phyloP scores from a whole-genome alignment of 2,329 filamentous ascomycete species.

The Talaromyces albobiverticillius region DNA sequence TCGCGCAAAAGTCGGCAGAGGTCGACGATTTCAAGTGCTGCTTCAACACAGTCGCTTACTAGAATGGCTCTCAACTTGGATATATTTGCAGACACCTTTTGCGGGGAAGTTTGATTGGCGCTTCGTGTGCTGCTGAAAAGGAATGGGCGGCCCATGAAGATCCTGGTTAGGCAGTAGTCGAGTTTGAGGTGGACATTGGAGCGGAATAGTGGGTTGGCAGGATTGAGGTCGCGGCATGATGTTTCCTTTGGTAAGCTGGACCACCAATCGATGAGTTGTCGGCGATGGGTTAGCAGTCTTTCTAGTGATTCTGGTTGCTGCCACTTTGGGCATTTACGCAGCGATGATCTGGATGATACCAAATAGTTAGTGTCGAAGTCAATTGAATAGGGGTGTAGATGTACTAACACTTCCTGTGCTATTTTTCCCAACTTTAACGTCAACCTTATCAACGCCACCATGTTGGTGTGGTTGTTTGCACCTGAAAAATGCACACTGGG shows the following conservation, averaged over 20 bases:
- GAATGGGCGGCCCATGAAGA: slow-evolving; percentile 55
- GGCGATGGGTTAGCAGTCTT: slow-evolving; percentile 36
- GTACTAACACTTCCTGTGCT: slow-evolving; percentile 39
- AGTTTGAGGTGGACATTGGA: slow-evolving; percentile 52
- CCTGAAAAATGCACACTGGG: slow-evolving; percentile 35
- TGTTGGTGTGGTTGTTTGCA: slow-evolving; percentile 44
- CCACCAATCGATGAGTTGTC: slow-evolving; percentile 44
- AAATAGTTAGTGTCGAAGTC: slow-evolving; percentile 21
- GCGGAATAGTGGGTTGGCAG: slow-evolving; percentile 43
- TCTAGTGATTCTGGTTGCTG: slow-evolving; percentile 42
- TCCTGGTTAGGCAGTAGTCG: slow-evolving; percentile 53
- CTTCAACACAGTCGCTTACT: slow-evolving; percentile 54
- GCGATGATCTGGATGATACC: slow-evolving; percentile 27
- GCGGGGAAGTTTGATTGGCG: slow-evolving; percentile 22
- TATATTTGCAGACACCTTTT: slow-evolving; percentile 29
- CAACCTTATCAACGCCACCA: slow-evolving; percentile 48
- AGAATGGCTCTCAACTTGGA: slow-evolving; percentile 38
- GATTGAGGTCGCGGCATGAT: slow-evolving; percentile 41
- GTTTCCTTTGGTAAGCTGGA: slow-evolving; percentile 35
- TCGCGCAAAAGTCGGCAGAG: slow-evolving; percentile 50
- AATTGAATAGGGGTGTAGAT: neutral
- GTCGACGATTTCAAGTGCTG: slow-evolving; percentile 51
- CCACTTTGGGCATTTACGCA: slow-evolving; percentile 37
- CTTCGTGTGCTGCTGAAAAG: slow-evolving; percentile 44
- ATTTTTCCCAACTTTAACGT: slow-evolving; percentile 40